Base-by-base conservation (phyloP, 2,329 filamentous ascomycete genomes). In the Hymenoscyphus scutula region DNA sequence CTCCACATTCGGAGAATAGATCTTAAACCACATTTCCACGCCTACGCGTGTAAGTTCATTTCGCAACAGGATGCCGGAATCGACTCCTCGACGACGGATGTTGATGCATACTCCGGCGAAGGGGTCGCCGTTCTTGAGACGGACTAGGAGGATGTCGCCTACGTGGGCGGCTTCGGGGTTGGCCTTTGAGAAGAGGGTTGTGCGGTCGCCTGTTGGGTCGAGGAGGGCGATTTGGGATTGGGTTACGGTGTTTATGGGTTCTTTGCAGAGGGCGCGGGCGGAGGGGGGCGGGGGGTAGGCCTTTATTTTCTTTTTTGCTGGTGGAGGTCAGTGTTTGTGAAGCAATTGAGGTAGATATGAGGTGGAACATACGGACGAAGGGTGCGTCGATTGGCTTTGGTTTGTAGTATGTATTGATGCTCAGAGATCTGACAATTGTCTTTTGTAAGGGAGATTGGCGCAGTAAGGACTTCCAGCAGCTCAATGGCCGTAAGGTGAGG, bases 21-120 rank as follows among this genome's bases (percentile, higher is more conserved):
- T 82, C 82, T 99, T 99, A 78, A 90, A 92, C 88, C 92, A 97
- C 91, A 97, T 95, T 84, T 99, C 95, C 64, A 97, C 91, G 64
- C 91, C 91, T 6, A 96, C 86, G 70, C 90, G 86, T 69, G 91
- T 93, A 70, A 99, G 80, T 74, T 96, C 88, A 71, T 94, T 94
- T 62, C 95, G 85, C 64, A 99, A 82, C 64, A 97, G 79, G 61
- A 99, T 89, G 4, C 90, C 90, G 2, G 92, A 96, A 78, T 98
- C 94, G 64, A 95, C 85, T 64, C 92, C 92, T n/a, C 90, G 84
- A 60, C 92, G 84, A 61, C 93, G 90, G 75, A 99, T 93, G 74
- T 89, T 90, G 74, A 99, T 82, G 72, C 91, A 90, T 15, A 95
- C 91, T 48, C 95, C 95, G 1, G 92, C 86, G 75, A 97, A 97